Evolutionary conservation across 352 stramenopile species (phyloP), one percentile per base, ranked within the genome.

Genomic region (Globisporangium spinosum): DNA sequence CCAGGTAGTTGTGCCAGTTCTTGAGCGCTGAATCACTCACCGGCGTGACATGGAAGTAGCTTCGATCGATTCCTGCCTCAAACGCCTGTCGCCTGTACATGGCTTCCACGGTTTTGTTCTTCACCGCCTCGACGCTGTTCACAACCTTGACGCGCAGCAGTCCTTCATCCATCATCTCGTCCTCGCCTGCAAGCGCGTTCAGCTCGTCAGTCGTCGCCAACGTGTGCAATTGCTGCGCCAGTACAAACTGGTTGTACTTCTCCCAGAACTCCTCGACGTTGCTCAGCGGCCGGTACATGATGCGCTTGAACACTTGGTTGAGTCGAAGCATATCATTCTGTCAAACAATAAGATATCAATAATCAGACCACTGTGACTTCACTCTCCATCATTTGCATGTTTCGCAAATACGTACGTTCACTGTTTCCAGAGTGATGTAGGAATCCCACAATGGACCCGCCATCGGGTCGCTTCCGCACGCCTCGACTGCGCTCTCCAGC

Each of bases 261-360:
- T 93, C 85, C 85, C 85, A 93, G 23, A 93, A 91, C 56, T 93
- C 85, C 20, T 91, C 85, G 40, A 93, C 67, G 69, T 93, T 93
- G 49, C 78, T 86, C 64, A 93, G 63, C 40, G 85, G 83, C 27
- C 89, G 77, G 22, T 81, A 38, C 76, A 93, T 84, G 34, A 91
- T 87, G 53, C 83, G 82, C 75, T 91, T 91, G 58, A 93, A 93
- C 59, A 93, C 80, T 70, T 88, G 72, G 65, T 93, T 93, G 29
- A 93, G 67, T 9, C 85, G 83, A 8, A 86, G 62, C 85, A 93
- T 93, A 60, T 93, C 80, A 68, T 93, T 93, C 85, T 93, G 65
- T n/a, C 6, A 58, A 22, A 35, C 38, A 20, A 38, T 6, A 27
- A 2, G 12, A n/a, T 1, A 43, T 17, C 10, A 66, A 35, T 4